Conservation (phyloP, 2,329 filamentous ascomycete species). For the Leptodontidium sp. region DNA sequence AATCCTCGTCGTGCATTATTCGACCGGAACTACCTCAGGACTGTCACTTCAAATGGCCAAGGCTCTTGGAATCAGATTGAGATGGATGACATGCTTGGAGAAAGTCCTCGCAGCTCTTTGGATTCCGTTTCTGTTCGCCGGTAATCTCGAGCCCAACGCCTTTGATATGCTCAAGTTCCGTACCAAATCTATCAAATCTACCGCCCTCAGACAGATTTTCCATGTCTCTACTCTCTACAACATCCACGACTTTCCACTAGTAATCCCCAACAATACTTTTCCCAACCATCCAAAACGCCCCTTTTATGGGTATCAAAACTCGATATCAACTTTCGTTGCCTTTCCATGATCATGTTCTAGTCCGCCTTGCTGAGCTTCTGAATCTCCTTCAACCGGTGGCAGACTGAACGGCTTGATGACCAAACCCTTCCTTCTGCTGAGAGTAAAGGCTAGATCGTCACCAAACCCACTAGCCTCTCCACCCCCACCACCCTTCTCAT, state of each 20-base stretch:
- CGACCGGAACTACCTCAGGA: constrained; percentile 45
- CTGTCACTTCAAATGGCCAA: constrained; percentile 45
- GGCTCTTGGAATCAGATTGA: constrained; percentile 48
- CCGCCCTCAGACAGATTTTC: background rate
- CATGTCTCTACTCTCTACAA: too few species aligned
- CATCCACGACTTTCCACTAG: background rate
- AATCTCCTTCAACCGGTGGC: constrained; percentile 83
- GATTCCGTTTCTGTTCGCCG: constrained; percentile 33
- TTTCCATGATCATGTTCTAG: constrained; percentile 43
- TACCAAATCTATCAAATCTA: background rate
- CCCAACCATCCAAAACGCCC: background rate
- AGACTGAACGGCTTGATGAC: constrained; percentile 89
- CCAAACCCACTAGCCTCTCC: constrained; percentile 71
- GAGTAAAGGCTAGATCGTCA: constrained; percentile 88
- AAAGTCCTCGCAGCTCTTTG: constrained; percentile 41
- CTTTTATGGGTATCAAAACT: constrained; percentile 40
- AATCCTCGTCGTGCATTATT: constrained; percentile 44
- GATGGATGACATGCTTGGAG: constrained; percentile 47
- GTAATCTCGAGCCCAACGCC: constrained; percentile 15
- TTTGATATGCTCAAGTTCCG: constrained; percentile 8
- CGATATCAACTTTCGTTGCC: constrained; percentile 46
- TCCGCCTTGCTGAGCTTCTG: constrained; percentile 46
- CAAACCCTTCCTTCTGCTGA: constrained; percentile 82
- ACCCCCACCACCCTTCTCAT: constrained; percentile 86
- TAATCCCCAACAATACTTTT: background rate